Evolutionary conservation across 2,329 filamentous ascomycete species (phyloP), one percentile per base, ranked within the genome.

Genomic region (Colletotrichum sp.): DNA sequence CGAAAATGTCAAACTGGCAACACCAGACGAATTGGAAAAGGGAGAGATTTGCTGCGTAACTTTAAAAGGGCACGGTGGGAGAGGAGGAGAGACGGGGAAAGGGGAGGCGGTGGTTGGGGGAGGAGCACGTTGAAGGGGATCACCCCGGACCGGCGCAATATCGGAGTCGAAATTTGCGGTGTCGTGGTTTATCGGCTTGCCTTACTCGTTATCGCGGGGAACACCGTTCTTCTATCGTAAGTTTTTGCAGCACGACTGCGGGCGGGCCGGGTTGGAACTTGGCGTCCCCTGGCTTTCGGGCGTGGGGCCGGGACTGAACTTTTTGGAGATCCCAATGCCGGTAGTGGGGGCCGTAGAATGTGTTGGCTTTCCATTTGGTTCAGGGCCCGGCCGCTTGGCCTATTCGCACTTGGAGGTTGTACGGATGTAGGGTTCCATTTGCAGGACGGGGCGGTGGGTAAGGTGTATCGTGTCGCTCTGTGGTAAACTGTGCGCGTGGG

Each of bases 131-230:
- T 14, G 62, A 52, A 26, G 34, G 18, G 36, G 24, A 26, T 10
- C 32, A n/a, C 32, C 21, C 67, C 26, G 56, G 55, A 62, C 55
- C 67, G 67, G 67, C 26, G 67, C 67, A 61, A 43, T 43, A 69
- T 69, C 67, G 67, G 67, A 62, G 67, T n/a, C 13, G 55, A 52
- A 69, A 69, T 69, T 69, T 69, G 67, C 67, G 67, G 34, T 69
- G 66, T 69, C 66, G 34, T 18, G 48, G 65, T 48, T 30, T 65
- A 18, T 58, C 65, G 65, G 65, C 26, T 59, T 7, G 32, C 16
- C 30, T 59, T 38, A 43, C 52, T 68, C 67, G 36, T 34, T 69
- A 32, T 62, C 67, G 67, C 67, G 67, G 55, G 67, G 67, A 38
- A 38, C 24, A n/a, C 24, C n/a, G 55, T 34, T 58, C 24, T 48